These are phyloP conservation scores for Larix kaempferi DNA, from an alignment of 75 land plant species.

Conservation along the genomic window DNA sequence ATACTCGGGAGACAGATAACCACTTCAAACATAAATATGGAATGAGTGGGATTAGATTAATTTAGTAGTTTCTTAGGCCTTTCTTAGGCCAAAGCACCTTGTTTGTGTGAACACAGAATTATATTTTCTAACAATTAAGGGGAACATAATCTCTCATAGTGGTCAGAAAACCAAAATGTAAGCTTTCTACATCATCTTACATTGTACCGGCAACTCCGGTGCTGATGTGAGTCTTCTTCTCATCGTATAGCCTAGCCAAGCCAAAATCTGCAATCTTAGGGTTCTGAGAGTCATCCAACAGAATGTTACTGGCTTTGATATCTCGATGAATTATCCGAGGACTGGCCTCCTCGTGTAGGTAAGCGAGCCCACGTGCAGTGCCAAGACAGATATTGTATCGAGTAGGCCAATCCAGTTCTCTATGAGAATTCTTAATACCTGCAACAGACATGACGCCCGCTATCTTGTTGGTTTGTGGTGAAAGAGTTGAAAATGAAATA, in stretches of 20 bases:
- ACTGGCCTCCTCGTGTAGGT: slow-evolving; percentile 85
- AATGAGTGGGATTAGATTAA: too few species aligned
- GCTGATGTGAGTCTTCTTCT: slow-evolving; percentile 77
- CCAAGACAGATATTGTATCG: slow-evolving; percentile 58
- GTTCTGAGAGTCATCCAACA: slow-evolving; percentile 63
- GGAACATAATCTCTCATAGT: neutral
- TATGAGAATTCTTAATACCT: neutral
- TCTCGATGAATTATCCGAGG: slow-evolving; percentile 55
- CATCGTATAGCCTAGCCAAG: slow-evolving; percentile 82
- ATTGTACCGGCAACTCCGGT: slow-evolving; percentile 91
- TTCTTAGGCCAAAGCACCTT: too few species aligned
- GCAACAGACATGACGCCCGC: neutral
- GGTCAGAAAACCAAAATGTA: neutral
- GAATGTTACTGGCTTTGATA: slow-evolving; percentile 90
- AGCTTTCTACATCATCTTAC: slow-evolving; percentile 29
- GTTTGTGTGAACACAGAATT: too few species aligned
- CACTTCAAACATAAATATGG: slow-evolving; percentile 28
- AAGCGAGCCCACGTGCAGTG: slow-evolving; percentile 68
- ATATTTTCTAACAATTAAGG: neutral
- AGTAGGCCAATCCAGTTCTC: slow-evolving; percentile 42
- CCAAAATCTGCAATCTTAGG: slow-evolving; percentile 95
- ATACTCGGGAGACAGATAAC: slow-evolving; percentile 77
- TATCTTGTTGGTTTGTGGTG: neutral
- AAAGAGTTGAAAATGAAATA: neutral
- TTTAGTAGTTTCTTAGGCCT: too few species aligned